Percentiles rank a stretch among this genome's conserved stretches.
Conservation (phyloP, 1,284 basidiomycete species). For the Cryptococcus sp. region DNA sequence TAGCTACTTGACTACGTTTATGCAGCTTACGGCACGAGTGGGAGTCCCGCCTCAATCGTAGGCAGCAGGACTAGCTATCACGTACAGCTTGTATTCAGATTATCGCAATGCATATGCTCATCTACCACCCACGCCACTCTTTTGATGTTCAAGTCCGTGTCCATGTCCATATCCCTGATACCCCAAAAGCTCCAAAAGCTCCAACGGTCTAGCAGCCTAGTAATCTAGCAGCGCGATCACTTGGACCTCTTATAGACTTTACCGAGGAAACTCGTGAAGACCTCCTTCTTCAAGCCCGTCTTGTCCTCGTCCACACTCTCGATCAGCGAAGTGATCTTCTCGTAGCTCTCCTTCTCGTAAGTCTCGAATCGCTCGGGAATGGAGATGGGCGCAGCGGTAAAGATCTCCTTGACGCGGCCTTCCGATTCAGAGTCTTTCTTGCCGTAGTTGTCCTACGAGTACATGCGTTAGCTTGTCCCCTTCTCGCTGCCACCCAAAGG, state of each 20-base stretch:
- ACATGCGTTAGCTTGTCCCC: not conserved
- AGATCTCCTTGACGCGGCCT: conserved; percentile 75
- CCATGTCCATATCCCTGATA: not conserved
- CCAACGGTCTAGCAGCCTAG: no score
- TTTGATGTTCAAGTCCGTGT: no score
- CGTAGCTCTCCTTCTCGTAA: conserved; percentile 79
- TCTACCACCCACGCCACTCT: no score
- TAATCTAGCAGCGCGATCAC: conserved; percentile 55
- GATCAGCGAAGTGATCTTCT: conserved; percentile 67
- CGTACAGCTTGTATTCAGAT: no score
- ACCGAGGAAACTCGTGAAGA: conserved; percentile 80
- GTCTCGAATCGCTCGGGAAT: conserved; percentile 68
- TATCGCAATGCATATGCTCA: no score
- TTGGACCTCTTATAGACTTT: conserved; percentile 90
- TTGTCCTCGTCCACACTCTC: conserved; percentile 66
- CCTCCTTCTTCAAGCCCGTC: conserved; percentile 70
- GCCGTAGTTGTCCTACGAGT: conserved; percentile 77
- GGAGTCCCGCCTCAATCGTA: no score
- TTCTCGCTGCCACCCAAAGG: not conserved
- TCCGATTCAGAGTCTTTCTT: conserved; percentile 70
- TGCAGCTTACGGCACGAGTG: no score
- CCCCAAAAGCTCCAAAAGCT: not conserved
- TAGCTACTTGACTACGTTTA: no score
- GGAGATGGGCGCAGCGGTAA: conserved; percentile 64
- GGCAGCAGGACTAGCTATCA: no score